A percentile compares a stretch with the other conserved stretches of the same genome.
phyloP scores from a whole-genome alignment of 225 moss, liverwort and hornwort species.

The Bryum argenteum region DNA sequence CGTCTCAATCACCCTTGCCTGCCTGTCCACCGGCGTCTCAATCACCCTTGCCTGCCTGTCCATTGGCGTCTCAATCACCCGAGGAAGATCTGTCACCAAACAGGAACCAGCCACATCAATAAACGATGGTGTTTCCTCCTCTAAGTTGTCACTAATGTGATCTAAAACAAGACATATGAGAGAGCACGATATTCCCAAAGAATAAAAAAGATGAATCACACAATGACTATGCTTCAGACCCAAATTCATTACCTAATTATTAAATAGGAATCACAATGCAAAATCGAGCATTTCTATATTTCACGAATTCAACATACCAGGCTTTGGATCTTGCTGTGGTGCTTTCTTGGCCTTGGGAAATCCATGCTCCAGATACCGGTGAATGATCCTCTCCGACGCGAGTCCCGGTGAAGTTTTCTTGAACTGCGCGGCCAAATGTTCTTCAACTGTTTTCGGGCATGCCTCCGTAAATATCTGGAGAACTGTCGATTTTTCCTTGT shows the following conservation, averaged over 20 bases:
- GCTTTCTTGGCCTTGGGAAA: conserved; percentile 28
- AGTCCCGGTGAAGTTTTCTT: conserved; percentile 38
- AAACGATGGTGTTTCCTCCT: conserved; percentile 1
- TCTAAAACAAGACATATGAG: conserved; percentile 1
- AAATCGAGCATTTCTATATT: background rate
- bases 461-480: conserved; percentile 43
- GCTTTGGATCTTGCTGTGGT: conserved; percentile 10
- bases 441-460: conserved; percentile 27
- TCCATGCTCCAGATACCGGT: conserved; percentile 38
- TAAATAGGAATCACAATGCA: background rate
- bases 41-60: conserved; percentile 20
- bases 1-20: conserved; percentile 25
- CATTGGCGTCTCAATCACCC: conserved; percentile 27
- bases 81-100: conserved; percentile 29
- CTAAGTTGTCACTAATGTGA: background rate
- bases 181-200: background rate
- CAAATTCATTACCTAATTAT: background rate
- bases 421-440: conserved; percentile 37
- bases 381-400: conserved; percentile 34
- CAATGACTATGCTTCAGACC: background rate
- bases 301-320: conserved; percentile 25
- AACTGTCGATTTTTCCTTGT: conserved; percentile 41
- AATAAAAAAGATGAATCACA: background rate
- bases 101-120: conserved; percentile 21
- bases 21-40: conserved; percentile 26